These are phyloP conservation scores for Emergomyces orientalis DNA, from an alignment of 2,329 filamentous ascomycete species.

Conservation along the genomic window DNA sequence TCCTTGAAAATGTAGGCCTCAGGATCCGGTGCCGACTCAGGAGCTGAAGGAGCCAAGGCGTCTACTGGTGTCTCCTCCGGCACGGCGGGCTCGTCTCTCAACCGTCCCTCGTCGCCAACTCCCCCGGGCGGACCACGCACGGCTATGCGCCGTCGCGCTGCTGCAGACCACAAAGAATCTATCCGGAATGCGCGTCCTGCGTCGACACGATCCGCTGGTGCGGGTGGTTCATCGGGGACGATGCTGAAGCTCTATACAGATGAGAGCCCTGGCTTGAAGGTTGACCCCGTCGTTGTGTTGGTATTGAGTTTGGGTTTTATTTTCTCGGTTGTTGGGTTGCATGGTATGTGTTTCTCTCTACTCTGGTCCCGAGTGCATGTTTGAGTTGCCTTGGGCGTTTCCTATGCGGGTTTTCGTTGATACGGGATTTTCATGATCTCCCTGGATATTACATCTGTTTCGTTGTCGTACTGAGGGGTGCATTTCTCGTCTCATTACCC, in stretches of 20 bases:
- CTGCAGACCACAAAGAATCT: conserved; percentile 95
- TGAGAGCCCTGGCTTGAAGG: conserved; percentile 92
- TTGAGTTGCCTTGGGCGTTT: not conserved
- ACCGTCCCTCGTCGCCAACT: conserved; percentile 74
- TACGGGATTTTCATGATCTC: not conserved
- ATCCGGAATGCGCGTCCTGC: conserved; percentile 85
- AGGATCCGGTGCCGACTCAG: conserved; percentile 37
- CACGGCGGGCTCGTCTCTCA: conserved; percentile 59
- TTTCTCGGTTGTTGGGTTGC: conserved; percentile 93
- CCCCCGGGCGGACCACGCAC: conserved; percentile 90
- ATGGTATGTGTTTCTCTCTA: conserved; percentile 58
- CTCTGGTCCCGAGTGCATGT: not conserved
- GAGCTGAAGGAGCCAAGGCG: conserved; percentile 36
- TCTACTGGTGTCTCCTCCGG: conserved; percentile 50
- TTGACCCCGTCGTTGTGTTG: conserved; percentile 94
- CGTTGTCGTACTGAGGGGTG: not conserved
- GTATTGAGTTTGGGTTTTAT: conserved; percentile 97
- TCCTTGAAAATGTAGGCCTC: conserved; percentile 24
- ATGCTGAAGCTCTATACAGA: conserved; percentile 99
- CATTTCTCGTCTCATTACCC: not conserved
- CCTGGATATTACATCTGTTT: not conserved
- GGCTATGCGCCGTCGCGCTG: conserved; percentile 87
- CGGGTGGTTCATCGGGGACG: conserved; percentile 91
- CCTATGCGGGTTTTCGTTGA: not conserved
- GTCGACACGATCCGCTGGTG: conserved; percentile 86